Evolutionary conservation across 768 basidiomycete species (phyloP).

Genomic region (Tulasnella sp.): DNA sequence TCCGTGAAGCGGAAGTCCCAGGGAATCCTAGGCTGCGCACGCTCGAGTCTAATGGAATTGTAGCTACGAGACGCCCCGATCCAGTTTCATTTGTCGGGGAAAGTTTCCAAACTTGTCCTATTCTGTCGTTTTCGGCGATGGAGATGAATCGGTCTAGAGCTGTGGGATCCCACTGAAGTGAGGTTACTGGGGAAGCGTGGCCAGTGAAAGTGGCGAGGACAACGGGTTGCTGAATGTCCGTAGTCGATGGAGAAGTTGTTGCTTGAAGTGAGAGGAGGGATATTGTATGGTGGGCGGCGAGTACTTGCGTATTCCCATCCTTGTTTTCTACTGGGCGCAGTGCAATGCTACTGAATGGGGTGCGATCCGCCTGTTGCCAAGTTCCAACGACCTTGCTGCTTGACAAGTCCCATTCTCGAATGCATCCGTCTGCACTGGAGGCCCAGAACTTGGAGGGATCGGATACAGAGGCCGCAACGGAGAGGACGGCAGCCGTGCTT

Average conservation of each 20-base stretch:
- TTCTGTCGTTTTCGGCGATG: constrained; percentile 53
- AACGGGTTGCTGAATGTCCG: constrained; percentile 37
- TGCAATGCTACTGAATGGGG: constrained; percentile 49
- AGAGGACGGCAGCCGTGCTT: constrained; percentile 46
- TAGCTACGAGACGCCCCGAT: constrained; percentile 50
- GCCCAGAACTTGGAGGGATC: constrained; percentile 38
- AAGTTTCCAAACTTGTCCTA: constrained; percentile 54
- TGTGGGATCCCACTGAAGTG: constrained; percentile 45
- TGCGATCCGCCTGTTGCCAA: constrained; percentile 52
- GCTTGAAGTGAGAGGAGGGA: constrained; percentile 39
- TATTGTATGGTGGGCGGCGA: constrained; percentile 56
- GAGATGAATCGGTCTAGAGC: constrained; percentile 48
- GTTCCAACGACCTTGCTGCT: constrained; percentile 42
- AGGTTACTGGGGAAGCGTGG: constrained; percentile 51
- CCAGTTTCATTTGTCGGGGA: constrained; percentile 27
- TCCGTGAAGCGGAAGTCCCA: constrained; percentile 29
- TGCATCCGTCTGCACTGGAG: constrained; percentile 48
- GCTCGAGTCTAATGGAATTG: constrained; percentile 56
- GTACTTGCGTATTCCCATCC: constrained; percentile 47
- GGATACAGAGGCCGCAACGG: constrained; percentile 32
- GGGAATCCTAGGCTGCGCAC: constrained; percentile 34
- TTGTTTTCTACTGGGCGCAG: constrained; percentile 39
- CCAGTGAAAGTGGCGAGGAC: constrained; percentile 52
- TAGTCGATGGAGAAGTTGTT: background rate
- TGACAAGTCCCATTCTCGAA: constrained; percentile 52